Base-by-base conservation (phyloP, 176 grass and related monocot genomes). In the Urochloa ruziziensis region DNA sequence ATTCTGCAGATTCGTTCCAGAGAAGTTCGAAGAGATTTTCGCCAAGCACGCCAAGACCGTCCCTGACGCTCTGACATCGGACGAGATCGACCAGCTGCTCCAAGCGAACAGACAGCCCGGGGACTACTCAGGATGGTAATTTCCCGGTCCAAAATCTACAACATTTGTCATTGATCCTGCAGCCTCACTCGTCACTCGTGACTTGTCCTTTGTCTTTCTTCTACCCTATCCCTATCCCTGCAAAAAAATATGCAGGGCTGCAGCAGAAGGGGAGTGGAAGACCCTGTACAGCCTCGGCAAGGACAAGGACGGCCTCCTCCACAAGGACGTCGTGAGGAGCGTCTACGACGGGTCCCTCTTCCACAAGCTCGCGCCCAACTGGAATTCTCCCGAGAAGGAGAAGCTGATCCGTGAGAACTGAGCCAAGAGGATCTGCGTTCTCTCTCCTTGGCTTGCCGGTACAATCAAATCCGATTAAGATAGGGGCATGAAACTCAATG, bases 261-360 rank as follows among this genome's bases (percentile, higher is more conserved):
- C n/a, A 21, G 64, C 75, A 3, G 83, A 51, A 29, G n/a, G 58
- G 6, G 96, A 95, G 67, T 98, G 96, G 93, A 28, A 65, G 10
- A 12, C 53, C 46, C 7, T 94, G 2, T 98, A 75, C 80, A 49
- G 15, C 1, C 42, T 96, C 3, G 85, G 39, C 62, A 87, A 93
- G 82, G 89, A 90, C 76, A 90, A 93, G 73, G 85, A 99, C 19
- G 91, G 96, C 2, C 80, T 85, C 12, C 89, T 99, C 32, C 72
- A 53, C 0, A 96, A 91, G 80, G 87, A 86, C 6, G 84, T 67
- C 24, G 63, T 66, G 37, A 81, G 59, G 58, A 69, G 74, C 49
- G 83, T 90, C 14, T 99, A 94, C 54, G 88, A 99, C 57, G 93
- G 96, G 11, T 78, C 24, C 67, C 44, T 99, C 36, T 96, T 98